A percentile compares a stretch with the other conserved stretches of the same genome.
These are phyloP conservation scores for Haemoproteus tartakovskyi DNA, from an alignment of 169 alveolate species.

Conservation along the genomic window DNA sequence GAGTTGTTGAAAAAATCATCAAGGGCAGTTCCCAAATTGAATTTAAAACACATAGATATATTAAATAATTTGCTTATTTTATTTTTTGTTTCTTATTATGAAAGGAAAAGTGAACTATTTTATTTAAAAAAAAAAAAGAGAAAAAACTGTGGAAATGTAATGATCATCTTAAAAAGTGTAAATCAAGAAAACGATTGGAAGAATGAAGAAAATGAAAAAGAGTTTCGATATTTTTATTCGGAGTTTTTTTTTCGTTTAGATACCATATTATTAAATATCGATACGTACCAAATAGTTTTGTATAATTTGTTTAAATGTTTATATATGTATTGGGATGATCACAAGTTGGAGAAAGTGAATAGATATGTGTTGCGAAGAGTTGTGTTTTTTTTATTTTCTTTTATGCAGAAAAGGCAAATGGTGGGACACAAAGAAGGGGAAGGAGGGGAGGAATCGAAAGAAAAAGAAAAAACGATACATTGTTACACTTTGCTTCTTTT, in stretches of 20 bases:
- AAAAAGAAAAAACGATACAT: too few relatives aligned
- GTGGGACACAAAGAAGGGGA: not conserved
- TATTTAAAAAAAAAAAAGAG: not conserved
- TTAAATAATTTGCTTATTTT: constrained; percentile 29
- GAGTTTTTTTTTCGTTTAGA: constrained; percentile 14
- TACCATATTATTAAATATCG: constrained; percentile 15
- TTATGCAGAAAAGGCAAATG: constrained; percentile 3
- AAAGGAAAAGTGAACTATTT: constrained; percentile 16
- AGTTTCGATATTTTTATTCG: too few relatives aligned
- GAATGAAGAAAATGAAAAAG: too few relatives aligned
- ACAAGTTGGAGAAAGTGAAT: not conserved
- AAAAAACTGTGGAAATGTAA: constrained; percentile 5
- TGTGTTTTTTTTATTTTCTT: constrained; percentile 11
- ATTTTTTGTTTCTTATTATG: not conserved
- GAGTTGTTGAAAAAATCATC: not conserved
- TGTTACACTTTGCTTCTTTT: constrained; percentile 14
- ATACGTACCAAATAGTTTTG: constrained; percentile 25
- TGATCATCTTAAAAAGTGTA: too few relatives aligned
- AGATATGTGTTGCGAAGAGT: constrained; percentile 14
- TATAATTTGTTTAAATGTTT: constrained; percentile 17
- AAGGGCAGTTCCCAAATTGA: too few relatives aligned
- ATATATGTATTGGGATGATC: constrained; percentile 19
- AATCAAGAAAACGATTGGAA: too few relatives aligned
- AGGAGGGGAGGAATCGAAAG: too few relatives aligned
- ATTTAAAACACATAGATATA: too few relatives aligned